Percentiles rank a stretch among this genome's conserved stretches.
These are phyloP conservation scores for Psidium guajava DNA, from an alignment of 345 rosid species.

Conservation along the genomic window DNA sequence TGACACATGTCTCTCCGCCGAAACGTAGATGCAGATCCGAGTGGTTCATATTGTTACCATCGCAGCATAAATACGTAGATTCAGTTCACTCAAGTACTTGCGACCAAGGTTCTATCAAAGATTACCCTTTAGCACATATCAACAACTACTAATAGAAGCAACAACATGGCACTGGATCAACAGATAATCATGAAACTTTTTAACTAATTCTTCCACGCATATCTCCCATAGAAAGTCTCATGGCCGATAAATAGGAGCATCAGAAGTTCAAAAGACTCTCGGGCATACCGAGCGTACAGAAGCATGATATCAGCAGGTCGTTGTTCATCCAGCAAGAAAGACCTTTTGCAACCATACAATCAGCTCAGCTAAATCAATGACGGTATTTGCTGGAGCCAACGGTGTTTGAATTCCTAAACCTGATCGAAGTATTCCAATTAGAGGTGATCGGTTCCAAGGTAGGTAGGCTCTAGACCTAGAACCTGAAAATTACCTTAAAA, in stretches of 20 bases:
- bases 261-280: not conserved
- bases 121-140: not conserved
- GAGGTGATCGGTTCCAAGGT: not conserved
- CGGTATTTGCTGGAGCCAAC: not conserved
- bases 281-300: not conserved
- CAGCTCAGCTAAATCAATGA: not conserved
- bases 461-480: not conserved
- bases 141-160: not conserved
- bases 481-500: not conserved
- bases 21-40: not conserved
- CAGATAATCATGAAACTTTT: not conserved
- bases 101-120: not conserved
- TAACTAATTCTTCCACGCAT: not conserved
- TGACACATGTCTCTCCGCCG: slow-evolving; percentile 7
- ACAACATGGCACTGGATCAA: not conserved
- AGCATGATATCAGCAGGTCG: not conserved
- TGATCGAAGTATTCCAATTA: not conserved
- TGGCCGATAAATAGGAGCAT: not conserved
- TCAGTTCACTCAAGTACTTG: not conserved
- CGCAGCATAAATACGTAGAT: not conserved
- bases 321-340: not conserved
- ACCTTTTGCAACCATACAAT: not conserved
- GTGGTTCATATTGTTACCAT: not conserved
- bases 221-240: not conserved
- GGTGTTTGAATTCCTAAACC: not conserved